Base-by-base conservation (phyloP, 352 stramenopile genomes). In the Globisporangium carolinianum region DNA sequence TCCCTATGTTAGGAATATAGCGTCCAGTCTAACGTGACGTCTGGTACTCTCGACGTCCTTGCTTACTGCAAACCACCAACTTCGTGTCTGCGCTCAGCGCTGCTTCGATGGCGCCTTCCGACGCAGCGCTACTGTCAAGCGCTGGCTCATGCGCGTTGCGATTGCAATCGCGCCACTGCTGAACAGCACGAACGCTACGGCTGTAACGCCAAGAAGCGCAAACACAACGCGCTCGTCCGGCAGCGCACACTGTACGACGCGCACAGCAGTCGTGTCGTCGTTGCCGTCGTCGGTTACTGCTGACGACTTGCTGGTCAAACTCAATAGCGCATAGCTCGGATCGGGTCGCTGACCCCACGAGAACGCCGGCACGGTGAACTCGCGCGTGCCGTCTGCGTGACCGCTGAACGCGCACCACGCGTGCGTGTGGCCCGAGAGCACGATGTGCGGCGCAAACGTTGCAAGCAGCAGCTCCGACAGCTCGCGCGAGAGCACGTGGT, bases 351-450 rank as follows among this genome's bases (percentile, higher is more conserved):
- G 79, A 5, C 80, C 77, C 83, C 83, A 93, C 42, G 83, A 80
- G 55, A 93, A 89, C n/a, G 83, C 62, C 5, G 83, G 79, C 4
- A 89, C 55, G 5, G 83, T 93, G 55, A 75, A 87, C 72, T 93
- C 83, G 18, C 62, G 57, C 5, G 54, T 15, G n/a, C 51, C 51
- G 1, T 52, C 38, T 6, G 47, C 37, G 57, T 89, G 80, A 2
- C 71, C 41, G 2, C 35, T 17, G 39, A 75, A 83, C 47, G 53
- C 61, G 63, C 83, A 93, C 70, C 72, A 88, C 4, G 80, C 77
- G 58, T 93, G 83, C 6, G 80, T 93, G 54, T 91, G 83, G 6
- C 78, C 83, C 8, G 83, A 91, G 32, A 93, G 68, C 36, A 93
- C 69, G 24, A 86, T 49, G 12, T 66, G 48, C 15, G 83, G 83